phyloP scores from a whole-genome alignment of 805 yeast species.

The Vanderwaltozyma polyspora region DNA sequence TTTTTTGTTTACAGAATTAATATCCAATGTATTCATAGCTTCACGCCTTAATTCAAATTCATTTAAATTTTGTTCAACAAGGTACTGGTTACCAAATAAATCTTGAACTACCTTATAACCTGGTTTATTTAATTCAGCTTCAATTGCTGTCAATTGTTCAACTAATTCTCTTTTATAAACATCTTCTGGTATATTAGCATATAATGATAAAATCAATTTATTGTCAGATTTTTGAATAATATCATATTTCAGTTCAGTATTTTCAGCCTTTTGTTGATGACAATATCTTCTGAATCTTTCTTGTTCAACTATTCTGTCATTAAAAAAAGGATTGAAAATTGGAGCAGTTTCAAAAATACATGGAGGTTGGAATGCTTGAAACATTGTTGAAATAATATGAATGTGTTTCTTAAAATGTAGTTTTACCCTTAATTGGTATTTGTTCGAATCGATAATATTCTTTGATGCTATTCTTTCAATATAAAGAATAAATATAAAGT shows the following conservation, averaged over 20 bases:
- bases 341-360: conserved; percentile 20
- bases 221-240: not conserved
- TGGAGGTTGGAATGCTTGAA: conserved; percentile 13
- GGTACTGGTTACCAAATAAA: conserved; percentile 21
- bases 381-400: too few species aligned
- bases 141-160: conserved; percentile 3
- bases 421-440: too few species aligned
- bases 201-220: conserved; percentile 1
- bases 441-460: too few species aligned
- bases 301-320: not conserved
- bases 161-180: conserved; percentile 7
- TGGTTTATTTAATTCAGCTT: conserved; percentile 7
- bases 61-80: conserved; percentile 18
- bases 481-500: too few species aligned
- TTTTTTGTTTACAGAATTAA: conserved; percentile 3
- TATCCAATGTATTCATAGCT: conserved; percentile 11
- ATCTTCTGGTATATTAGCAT: conserved; percentile 1
- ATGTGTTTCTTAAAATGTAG: too few species aligned
- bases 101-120: conserved; percentile 16
- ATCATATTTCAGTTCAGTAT: not conserved
- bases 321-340: not conserved
- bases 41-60: conserved; percentile 15
- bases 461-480: too few species aligned
- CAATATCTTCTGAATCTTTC: not conserved
- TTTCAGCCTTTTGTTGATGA: not conserved